A percentile compares a stretch with the other conserved stretches of the same genome.
phyloP scores from a whole-genome alignment of 164 flowering plant genomes.

The Vitis rotundifolia region DNA sequence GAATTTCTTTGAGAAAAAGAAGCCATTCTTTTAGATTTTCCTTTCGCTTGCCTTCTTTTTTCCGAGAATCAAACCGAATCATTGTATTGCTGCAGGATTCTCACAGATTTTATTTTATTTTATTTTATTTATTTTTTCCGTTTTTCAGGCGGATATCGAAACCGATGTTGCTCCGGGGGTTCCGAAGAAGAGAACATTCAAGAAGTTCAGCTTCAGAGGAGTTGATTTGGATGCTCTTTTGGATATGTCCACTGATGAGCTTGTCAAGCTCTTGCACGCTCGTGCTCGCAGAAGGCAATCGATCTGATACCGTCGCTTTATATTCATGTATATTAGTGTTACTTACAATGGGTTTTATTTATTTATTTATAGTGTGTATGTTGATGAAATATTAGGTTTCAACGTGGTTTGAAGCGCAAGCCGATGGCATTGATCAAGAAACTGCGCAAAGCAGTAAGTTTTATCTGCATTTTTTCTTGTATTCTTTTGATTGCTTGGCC shows the following conservation, averaged over 20 bases:
- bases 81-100: too few species aligned
- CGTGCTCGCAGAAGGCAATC: conserved; percentile 37
- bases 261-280: conserved; percentile 42
- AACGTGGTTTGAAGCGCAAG: conserved; percentile 36
- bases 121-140: too few species aligned
- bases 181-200: conserved; percentile 43
- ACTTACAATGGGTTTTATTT: background rate
- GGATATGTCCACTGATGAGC: conserved; percentile 46
- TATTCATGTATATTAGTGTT: conserved; percentile 4
- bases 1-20: too few species aligned
- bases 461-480: too few species aligned
- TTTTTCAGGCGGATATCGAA: conserved; percentile 24
- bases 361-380: background rate
- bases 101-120: too few species aligned
- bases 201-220: conserved; percentile 40
- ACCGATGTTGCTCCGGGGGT: conserved; percentile 13
- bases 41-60: too few species aligned
- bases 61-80: too few species aligned
- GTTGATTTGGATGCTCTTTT: conserved; percentile 43
- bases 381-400: conserved; percentile 20
- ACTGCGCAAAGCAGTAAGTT: conserved; percentile 32
- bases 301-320: background rate
- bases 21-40: too few species aligned
- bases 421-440: conserved; percentile 41
- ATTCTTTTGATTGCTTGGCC: too few species aligned